Evolutionary conservation across 75 land plant genomes (phyloP).

Genomic region (Azolla pinnata): DNA sequence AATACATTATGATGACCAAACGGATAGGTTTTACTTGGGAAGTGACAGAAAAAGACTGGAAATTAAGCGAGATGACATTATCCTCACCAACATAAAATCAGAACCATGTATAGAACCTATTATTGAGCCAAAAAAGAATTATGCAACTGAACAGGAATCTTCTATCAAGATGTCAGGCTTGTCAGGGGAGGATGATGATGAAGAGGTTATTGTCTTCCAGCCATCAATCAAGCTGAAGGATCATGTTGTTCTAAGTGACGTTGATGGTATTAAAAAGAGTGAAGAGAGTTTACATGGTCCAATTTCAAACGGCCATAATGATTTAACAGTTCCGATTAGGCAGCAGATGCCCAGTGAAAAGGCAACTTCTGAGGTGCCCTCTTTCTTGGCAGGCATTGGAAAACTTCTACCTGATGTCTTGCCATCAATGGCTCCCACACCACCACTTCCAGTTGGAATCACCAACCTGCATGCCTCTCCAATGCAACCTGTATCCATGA

Average conservation of each 20-base stretch:
- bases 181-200: conserved; percentile 69
- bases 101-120: background rate
- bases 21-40: conserved; percentile 46
- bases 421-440: no score
- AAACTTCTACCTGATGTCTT: no score
- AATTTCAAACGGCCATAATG: no score
- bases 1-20: conserved; percentile 47
- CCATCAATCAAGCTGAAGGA: conserved; percentile 37
- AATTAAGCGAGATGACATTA: background rate
- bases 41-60: conserved; percentile 15
- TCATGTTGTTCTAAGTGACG: conserved; percentile 4
- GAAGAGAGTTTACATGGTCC: background rate
- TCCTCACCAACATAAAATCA: background rate
- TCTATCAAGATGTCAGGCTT: background rate
- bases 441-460: no score
- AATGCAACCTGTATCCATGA: no score
- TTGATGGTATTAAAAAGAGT: background rate
- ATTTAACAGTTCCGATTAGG: no score
- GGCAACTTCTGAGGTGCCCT: no score
- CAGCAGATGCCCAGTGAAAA: no score
- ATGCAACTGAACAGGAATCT: background rate
- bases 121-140: background rate
- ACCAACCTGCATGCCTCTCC: no score
- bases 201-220: conserved; percentile 86
- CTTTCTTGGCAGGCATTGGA: no score